Base-by-base conservation (phyloP, 106 monocot genomes). In the Gastrodia elata region DNA sequence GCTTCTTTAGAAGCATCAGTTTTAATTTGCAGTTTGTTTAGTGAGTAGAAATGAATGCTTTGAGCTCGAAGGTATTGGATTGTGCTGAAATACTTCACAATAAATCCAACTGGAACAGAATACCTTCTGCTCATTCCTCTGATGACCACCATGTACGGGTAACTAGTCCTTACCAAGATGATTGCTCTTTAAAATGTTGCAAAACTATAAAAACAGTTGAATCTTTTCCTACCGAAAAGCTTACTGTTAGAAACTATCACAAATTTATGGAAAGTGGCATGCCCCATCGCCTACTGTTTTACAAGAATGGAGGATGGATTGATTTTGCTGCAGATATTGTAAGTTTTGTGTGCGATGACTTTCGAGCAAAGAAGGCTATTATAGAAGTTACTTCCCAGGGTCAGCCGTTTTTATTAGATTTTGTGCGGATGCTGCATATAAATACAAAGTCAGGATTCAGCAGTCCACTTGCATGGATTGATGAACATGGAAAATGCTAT, bases 401-500 rank as follows among this genome's bases (percentile, higher is more conserved):
- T 42, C 49, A 77, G 41, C 78, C 77, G 24, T 71, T 88, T 36
- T 76, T 97, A 68, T 74, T 97, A 35, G 90, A 97, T 74, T 97
- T 90, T 74, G 77, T 92, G 15, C 90, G 81, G 71, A 90, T 87
- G 92, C 68, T 88, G 68, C 76, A 78, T 33, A 77, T 97, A 58
- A 79, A 90, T 80, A 61, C 70, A 36, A 75, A 71, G 44, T 81
- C 88, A 27, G 83, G 75, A 26, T 28, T 83, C 16, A 70, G 76
- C 20, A 88, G 84, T 64, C 86, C 88, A 71, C 79, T 88, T 72
- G 91, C 84, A n/a, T 94, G 94, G 94, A 79, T 94, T 75, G 94
- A 94, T 77, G 82, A 80, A 43, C 37, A 85, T 48, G 88, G 77
- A 10, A 78, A 73, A 32, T 77, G 68, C 0, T 91, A 86, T 72